Conservation (phyloP, 768 basidiomycete genomes). For the Xanthoconium stramineum region DNA sequence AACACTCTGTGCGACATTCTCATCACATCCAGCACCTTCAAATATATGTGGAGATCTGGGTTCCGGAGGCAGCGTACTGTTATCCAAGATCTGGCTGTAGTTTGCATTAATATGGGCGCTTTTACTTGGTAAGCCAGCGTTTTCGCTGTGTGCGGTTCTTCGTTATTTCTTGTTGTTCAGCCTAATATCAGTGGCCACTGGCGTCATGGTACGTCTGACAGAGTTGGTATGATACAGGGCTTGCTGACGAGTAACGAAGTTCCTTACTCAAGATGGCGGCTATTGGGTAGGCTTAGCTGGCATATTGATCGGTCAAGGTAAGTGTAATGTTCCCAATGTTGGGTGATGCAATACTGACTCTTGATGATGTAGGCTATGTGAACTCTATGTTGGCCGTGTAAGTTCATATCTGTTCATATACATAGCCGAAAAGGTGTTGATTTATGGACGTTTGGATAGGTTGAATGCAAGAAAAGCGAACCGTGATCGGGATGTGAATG, state of each 20-base stretch:
- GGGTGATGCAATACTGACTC: neutral
- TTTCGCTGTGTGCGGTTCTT: neutral
- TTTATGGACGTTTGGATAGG: neutral
- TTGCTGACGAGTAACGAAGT: neutral
- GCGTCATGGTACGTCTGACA: neutral
- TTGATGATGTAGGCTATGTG: constrained; percentile 6
- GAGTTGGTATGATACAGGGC: too few relatives aligned
- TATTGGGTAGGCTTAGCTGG: constrained; percentile 6
- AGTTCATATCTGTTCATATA: neutral
- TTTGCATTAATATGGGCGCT: constrained; percentile 11
- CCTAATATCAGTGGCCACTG: neutral
- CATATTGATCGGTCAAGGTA: constrained; percentile 1
- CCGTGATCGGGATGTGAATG: constrained; percentile 2
- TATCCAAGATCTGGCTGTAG: constrained; percentile 9
- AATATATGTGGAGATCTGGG: constrained; percentile 16
- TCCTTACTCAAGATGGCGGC: neutral
- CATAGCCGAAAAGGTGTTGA: too few relatives aligned
- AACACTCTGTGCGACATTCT: constrained; percentile 6
- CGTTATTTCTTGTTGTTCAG: neutral
- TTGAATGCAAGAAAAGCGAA: constrained; percentile 9
- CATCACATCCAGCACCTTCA: constrained; percentile 5
- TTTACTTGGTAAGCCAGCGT: constrained; percentile 6
- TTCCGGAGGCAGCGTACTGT: constrained; percentile 4
- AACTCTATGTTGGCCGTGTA: constrained; percentile 15
- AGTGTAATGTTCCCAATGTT: neutral